Evolutionary conservation across 768 basidiomycete genomes (phyloP).

Genomic region (Kwoniella shandongensis): DNA sequence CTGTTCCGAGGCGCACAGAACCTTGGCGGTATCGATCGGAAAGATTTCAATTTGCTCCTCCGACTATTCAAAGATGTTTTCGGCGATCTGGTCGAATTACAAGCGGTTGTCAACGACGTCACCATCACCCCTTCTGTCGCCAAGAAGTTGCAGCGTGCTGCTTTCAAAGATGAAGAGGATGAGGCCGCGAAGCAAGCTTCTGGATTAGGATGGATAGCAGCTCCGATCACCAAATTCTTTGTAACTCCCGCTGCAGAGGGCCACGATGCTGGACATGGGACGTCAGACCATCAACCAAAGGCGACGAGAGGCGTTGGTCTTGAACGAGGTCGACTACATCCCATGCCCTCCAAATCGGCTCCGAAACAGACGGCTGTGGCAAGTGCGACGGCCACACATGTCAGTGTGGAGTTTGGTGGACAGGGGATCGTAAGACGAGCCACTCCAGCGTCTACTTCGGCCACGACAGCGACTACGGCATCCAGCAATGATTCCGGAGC

Average conservation of each 20-base stretch:
- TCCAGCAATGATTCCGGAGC: slow-evolving; percentile 9
- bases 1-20: slow-evolving; percentile 75
- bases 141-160: slow-evolving; percentile 57
- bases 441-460: slow-evolving; percentile 22
- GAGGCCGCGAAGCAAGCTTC: slow-evolving; percentile 43
- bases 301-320: slow-evolving; percentile 4
- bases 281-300: neutral
- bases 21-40: slow-evolving; percentile 66
- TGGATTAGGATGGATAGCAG: slow-evolving; percentile 69
- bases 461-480: slow-evolving; percentile 11
- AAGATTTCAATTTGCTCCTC: slow-evolving; percentile 77
- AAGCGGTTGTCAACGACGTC: slow-evolving; percentile 80
- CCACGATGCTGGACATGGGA: neutral
- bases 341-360: slow-evolving; percentile 53
- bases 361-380: slow-evolving; percentile 83
- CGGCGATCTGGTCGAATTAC: slow-evolving; percentile 74
- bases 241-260: slow-evolving; percentile 52
- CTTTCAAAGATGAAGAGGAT: slow-evolving; percentile 57
- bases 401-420: slow-evolving; percentile 93
- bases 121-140: slow-evolving; percentile 83
- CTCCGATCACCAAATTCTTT: slow-evolving; percentile 78
- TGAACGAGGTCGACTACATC: slow-evolving; percentile 37
- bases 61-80: slow-evolving; percentile 83
- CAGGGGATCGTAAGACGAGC: slow-evolving; percentile 61
- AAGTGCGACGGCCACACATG: slow-evolving; percentile 83